Percentiles rank a stretch among this genome's conserved stretches.
Conservation (phyloP, 768 basidiomycete species). For the Tricholoma flavovirens region DNA sequence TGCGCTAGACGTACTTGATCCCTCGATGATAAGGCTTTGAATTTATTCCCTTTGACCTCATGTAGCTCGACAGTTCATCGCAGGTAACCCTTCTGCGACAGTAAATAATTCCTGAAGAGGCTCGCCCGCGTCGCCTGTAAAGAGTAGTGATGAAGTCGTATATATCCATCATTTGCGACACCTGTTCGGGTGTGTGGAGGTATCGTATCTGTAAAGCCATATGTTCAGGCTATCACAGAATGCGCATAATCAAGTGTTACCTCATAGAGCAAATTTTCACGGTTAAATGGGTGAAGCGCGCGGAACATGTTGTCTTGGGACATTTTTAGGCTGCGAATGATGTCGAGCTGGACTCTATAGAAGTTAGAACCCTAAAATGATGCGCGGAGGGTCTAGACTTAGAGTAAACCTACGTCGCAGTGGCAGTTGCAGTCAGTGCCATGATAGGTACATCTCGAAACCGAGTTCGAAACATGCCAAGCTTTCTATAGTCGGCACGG, state of each 20-base stretch:
- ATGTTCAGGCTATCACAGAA: not conserved
- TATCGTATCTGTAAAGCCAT: conserved; percentile 52
- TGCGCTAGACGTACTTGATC: conserved; percentile 36
- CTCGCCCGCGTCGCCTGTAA: conserved; percentile 49
- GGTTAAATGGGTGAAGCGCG: conserved; percentile 77
- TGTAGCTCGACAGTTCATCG: conserved; percentile 56
- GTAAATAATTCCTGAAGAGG: conserved; percentile 73
- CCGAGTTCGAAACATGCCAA: conserved; percentile 63
- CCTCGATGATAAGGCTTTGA: conserved; percentile 75
- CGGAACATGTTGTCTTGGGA: conserved; percentile 47
- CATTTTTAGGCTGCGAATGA: conserved; percentile 62
- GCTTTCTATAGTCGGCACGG: conserved; percentile 62
- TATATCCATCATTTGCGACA: conserved; percentile 58
- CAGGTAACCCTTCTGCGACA: conserved; percentile 66
- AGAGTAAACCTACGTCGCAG: conserved; percentile 46
- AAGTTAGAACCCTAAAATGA: not conserved
- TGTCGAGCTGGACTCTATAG: conserved; percentile 67
- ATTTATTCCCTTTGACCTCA: conserved; percentile 62
- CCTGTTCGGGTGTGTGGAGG: conserved; percentile 43
- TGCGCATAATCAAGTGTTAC: conserved; percentile 26
- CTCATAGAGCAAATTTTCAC: conserved; percentile 78
- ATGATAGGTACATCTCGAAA: conserved; percentile 76
- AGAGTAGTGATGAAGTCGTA: conserved; percentile 60
- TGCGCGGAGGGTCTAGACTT: not conserved
- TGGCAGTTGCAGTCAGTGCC: conserved; percentile 84